Conservation (phyloP, 176 grass and related monocot species). For the Zea mays region Zm-B73-REFERENCE-NAM-5.0 NC_050105.1:150545501-150546000, state of each 20-base stretch:
- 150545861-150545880: constrained; percentile 64
- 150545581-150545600: constrained; percentile 94
- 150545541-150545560: constrained; percentile 93
- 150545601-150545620: constrained; percentile 97
- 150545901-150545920: constrained; percentile 4
- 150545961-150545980: background rate
- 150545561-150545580: constrained; percentile 97
- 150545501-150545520: constrained; percentile 89
- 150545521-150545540: constrained; percentile 98
- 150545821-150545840: constrained; percentile 87
- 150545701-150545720: constrained; percentile 12
- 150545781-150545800: constrained; percentile 96
- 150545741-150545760: constrained; percentile 89
- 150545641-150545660: constrained; percentile 88
- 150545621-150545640: constrained; percentile 89
- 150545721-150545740: constrained; percentile 14
- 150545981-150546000: background rate
- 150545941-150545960: background rate
- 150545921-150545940: background rate
- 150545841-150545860: constrained; percentile 89
- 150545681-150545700: constrained; percentile 3
- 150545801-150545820: constrained; percentile 84
- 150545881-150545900: constrained; percentile 7
- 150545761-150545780: constrained; percentile 88
- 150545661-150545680: constrained; percentile 66